Evolutionary conservation across 192 early-diverging fungal genomes (phyloP), one percentile per base, ranked within the genome.

Genomic region (Coemansia sp.): DNA sequence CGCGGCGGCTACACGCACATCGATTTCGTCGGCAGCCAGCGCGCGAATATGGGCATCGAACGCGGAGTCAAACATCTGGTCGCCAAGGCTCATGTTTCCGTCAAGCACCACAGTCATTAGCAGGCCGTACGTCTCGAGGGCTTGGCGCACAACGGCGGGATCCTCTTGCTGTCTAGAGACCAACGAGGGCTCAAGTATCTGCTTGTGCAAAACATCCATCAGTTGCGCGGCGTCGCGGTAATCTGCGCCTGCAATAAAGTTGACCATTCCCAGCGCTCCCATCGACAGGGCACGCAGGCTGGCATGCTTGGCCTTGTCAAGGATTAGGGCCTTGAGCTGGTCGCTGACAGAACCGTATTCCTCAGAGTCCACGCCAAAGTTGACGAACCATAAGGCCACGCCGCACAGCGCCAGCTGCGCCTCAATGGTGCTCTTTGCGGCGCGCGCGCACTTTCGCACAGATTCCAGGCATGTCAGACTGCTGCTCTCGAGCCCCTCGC

Each of bases 1-100:
- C 34, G 87, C 91, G 3, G 87, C 76, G 13, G 89, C 87, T 13
- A 91, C 80, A 8, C 90, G 82, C 13, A 89, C 74, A 9, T 90
- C 87, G 25, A 89, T 84, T 17, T 73, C 63, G 8, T 84, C 64
- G 33, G 85, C 84, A 20, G 85, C 87, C 35, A 92, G 67, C 19
- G 85, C 70, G 11, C 74, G 75, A 53, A 83, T 79, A 58, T 87
- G 87, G 0, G 69, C 71, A 15, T 50, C 58, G 32, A 75, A 81
- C 8, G 43, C 45, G 4, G 23, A 10, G 32, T 71, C 68, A 40
- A 81, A 81, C 50, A 71, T 43, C n/a, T 68, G 46, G 41, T 75
- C 73, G 17, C 49, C 73, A 53, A 81, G 59, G 20, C 25, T 4
- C 10, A 9, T 11, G 40, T 75, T 62, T 35, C 55, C 60, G 20